Evolutionary conservation across 2,329 filamentous ascomycete species (phyloP).

Genomic region (Lasiodiplodia hormozganensis): DNA sequence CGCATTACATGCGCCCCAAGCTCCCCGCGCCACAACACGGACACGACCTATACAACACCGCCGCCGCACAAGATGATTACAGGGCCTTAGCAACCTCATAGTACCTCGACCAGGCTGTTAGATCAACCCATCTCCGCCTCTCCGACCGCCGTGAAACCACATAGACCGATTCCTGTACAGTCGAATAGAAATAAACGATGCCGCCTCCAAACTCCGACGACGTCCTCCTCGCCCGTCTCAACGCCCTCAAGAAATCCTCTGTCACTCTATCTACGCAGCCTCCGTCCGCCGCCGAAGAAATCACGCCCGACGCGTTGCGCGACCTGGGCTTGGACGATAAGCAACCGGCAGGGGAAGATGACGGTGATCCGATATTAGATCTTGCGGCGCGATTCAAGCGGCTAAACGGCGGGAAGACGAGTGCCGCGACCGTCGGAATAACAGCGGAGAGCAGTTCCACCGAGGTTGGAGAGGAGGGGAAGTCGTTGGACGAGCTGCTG

Average conservation of each 20-base stretch:
- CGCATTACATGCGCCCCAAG: background rate
- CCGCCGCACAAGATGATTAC: slow-evolving; percentile 7
- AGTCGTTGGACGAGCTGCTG: slow-evolving; percentile 55
- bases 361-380: slow-evolving; percentile 34
- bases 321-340: slow-evolving; percentile 15
- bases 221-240: slow-evolving; percentile 55
- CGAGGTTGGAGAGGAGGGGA: slow-evolving; percentile 43
- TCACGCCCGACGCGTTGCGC: slow-evolving; percentile 16
- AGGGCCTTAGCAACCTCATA: slow-evolving; percentile 11
- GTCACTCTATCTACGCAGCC: slow-evolving; percentile 43
- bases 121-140: background rate
- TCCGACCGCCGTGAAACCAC: slow-evolving; percentile 15
- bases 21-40: slow-evolving; percentile 4
- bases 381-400: slow-evolving; percentile 48
- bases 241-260: slow-evolving; percentile 55
- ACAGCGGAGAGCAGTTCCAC: background rate
- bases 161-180: background rate
- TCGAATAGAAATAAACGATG: background rate
- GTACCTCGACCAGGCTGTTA: background rate
- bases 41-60: background rate
- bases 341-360: slow-evolving; percentile 30
- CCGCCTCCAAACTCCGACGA: slow-evolving; percentile 32
- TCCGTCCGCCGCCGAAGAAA: slow-evolving; percentile 28
- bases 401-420: slow-evolving; percentile 32
- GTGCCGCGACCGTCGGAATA: background rate